Base-by-base conservation (phyloP, 208 protist genomes). In the Vickermania ingenoplastis region DNA sequence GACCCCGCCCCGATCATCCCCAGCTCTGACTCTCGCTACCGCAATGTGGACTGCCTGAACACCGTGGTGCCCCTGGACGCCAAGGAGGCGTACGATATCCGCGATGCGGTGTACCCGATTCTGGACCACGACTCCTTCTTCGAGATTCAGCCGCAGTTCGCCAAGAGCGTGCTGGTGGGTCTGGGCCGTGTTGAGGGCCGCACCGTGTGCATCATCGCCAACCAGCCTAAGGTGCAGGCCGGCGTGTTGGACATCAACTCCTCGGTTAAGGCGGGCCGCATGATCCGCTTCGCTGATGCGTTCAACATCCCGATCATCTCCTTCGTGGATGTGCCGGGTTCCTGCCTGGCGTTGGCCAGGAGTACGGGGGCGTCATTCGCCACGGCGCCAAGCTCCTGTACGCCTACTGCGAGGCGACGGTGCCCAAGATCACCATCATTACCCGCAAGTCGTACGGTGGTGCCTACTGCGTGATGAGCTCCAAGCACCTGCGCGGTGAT, bases 291-390 rank as follows among this genome's bases (percentile, higher is more conserved):
- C 76, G 97, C 94, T 59, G 96, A 99, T 64, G 77, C 87, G 48
- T 99, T 98, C 82, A 97, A 98, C 86, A 98, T 99, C 63, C 97
- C 97, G 17, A 77, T 99, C 45, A 17, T 98, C 41, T 98, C 96
- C 17, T 91, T 98, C 31, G 94, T 97, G 7, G 96, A 98, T 59
- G 97, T 98, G 53, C 97, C 97, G 26, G 97, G 55, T 98, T 98
- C 86, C 72, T 98, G 51, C 97, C 97, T n/a, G 95, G 91, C 51
- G 83, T 91, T 30, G 51, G 62, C 36, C 82, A 92, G 77, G 82
- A 90, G 63, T 94, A 96, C 65, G 85, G 88, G 49, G 96, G 96
- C 63, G 97, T 98, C 76, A 97, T 98, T 62, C 83, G 94, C 58
- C 91, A 99, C 71, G 97, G 97, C 56, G 94, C 97, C 49, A 99